Evolutionary conservation across 768 basidiomycete species (phyloP).

Genomic region (Rhodotorula diobovata): DNA sequence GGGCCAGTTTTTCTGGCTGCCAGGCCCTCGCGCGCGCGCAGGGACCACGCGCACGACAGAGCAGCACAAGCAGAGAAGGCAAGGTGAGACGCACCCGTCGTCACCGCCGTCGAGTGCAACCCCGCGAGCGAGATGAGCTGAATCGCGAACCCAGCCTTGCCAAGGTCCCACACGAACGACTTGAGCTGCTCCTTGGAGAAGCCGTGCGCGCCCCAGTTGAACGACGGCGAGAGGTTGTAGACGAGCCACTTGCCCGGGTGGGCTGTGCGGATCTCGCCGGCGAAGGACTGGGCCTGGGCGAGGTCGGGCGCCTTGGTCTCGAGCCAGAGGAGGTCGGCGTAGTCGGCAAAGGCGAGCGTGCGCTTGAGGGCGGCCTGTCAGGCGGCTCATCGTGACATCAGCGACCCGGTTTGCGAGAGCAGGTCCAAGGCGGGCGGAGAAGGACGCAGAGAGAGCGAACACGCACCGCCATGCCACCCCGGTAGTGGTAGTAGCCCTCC

Average conservation of each 20-base stretch:
- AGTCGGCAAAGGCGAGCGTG: slow-evolving; percentile 71
- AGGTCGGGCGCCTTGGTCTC: slow-evolving; percentile 87
- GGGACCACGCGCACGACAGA: too few species aligned
- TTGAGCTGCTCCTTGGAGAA: slow-evolving; percentile 78
- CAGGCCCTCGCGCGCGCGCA: too few species aligned
- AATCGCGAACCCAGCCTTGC: slow-evolving; percentile 93
- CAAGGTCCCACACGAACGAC: slow-evolving; percentile 83
- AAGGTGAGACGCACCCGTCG: slow-evolving; percentile 56
- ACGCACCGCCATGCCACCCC: slow-evolving; percentile 66
- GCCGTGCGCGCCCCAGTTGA: slow-evolving; percentile 70
- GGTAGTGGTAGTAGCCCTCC: slow-evolving; percentile 86
- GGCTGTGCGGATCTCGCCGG: slow-evolving; percentile 65
- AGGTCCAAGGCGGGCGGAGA: neutral
- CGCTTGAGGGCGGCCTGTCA: slow-evolving; percentile 71
- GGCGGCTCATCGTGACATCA: neutral
- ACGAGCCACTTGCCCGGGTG: slow-evolving; percentile 83
- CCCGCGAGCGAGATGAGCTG: slow-evolving; percentile 89
- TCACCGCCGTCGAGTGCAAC: slow-evolving; percentile 76
- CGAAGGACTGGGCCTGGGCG: slow-evolving; percentile 70
- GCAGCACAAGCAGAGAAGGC: neutral
- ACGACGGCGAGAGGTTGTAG: slow-evolving; percentile 85
- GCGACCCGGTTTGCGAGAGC: too few species aligned
- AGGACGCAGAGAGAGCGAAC: neutral
- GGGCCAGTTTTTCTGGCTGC: neutral
- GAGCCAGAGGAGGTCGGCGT: slow-evolving; percentile 85